A percentile compares a stretch with the other conserved stretches of the same genome.
These are phyloP conservation scores for Flueggea neowawraea DNA, from an alignment of 441 rosid genomes.

Conservation along the genomic window DNA sequence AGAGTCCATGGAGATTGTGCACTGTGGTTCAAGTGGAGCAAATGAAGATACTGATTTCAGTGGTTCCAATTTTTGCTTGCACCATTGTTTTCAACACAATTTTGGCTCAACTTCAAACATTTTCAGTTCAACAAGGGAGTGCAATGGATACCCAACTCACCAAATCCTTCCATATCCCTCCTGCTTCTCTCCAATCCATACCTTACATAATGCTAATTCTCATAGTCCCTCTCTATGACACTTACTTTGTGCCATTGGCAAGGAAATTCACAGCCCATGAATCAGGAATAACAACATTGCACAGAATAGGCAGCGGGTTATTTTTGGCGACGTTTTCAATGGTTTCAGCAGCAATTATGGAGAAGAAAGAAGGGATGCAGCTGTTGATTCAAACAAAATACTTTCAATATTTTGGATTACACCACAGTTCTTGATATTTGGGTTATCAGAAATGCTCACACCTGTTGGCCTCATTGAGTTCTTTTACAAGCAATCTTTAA, in stretches of 20 bases:
- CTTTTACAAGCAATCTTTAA: conserved; percentile 81
- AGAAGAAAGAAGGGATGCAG: conserved; percentile 60
- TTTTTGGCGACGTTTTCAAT: conserved; percentile 75
- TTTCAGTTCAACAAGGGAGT: conserved; percentile 86
- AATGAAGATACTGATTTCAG: conserved; percentile 64
- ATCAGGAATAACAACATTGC: conserved; percentile 71
- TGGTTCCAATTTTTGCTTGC: conserved; percentile 76
- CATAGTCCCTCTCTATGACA: conserved; percentile 74
- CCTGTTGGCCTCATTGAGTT: conserved; percentile 96
- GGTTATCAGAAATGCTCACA: conserved; percentile 88
- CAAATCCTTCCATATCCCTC: conserved; percentile 61
- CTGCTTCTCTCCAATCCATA: conserved; percentile 90
- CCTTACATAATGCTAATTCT: conserved; percentile 80
- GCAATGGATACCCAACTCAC: conserved; percentile 60
- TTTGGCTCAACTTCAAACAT: conserved; percentile 88
- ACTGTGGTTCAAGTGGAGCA: conserved; percentile 70
- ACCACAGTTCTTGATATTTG: conserved; percentile 85
- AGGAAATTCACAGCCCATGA: conserved; percentile 54
- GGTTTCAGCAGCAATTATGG: conserved; percentile 80
- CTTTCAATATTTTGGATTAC: conserved; percentile 89
- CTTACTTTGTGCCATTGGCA: conserved; percentile 54
- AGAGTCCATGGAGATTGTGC: conserved; percentile 85
- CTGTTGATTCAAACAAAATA: conserved; percentile 27
- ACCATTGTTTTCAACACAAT: conserved; percentile 86
- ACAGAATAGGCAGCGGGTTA: conserved; percentile 64